Base-by-base conservation (phyloP, 2,329 filamentous ascomycete genomes). In the Aureobasidium lini region DNA sequence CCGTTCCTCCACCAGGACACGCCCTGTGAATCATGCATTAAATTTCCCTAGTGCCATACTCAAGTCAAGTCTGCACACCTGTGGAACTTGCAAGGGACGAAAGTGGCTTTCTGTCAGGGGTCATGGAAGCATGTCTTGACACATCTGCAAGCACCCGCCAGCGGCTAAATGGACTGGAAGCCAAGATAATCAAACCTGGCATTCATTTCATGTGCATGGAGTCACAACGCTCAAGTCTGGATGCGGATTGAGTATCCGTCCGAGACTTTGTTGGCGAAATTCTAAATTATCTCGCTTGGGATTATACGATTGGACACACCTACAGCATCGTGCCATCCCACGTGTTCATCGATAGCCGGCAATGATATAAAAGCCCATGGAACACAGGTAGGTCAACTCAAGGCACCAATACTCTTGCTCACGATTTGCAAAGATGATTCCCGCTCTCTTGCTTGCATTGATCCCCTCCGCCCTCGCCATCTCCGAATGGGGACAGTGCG, bases 401-500 rank as follows among this genome's bases (percentile, higher is more conserved):
- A 42, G 4, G 23, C 1, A 42, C 16, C 15, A 16, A 23, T n/a
- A 28, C 4, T 7, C n/a, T 54, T 43, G 2, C 31, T 8, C n/a
- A 28, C 36, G 16, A 4, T 9, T 13, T 23, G 15, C 15, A 29
- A 46, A 46, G 40, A 57, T 57, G 53, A 57, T 46, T 4, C 39
- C 53, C 18, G 23, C 39, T 42, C 53, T 57, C 31, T 13, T 62
- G 23, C 42, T 57, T 46, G 40, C 53, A 28, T 61, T 64, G 28
- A 57, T 61, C 60, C 59, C 62, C 37, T 59, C 59, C 36, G 61
- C 60, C 37, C 57, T 47, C 31, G 62, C 61, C 43, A 62, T 64
- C 31, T 60, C 62, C 18, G 49, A 61, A 3, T 64, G 39, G n/a
- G 61, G 57, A 32, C 62, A 64, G 46, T 64, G 62, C 37, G 62